These are phyloP conservation scores for Cladosporium sp. DNA, from an alignment of 2,329 filamentous ascomycete species.

Conservation along the genomic window DNA sequence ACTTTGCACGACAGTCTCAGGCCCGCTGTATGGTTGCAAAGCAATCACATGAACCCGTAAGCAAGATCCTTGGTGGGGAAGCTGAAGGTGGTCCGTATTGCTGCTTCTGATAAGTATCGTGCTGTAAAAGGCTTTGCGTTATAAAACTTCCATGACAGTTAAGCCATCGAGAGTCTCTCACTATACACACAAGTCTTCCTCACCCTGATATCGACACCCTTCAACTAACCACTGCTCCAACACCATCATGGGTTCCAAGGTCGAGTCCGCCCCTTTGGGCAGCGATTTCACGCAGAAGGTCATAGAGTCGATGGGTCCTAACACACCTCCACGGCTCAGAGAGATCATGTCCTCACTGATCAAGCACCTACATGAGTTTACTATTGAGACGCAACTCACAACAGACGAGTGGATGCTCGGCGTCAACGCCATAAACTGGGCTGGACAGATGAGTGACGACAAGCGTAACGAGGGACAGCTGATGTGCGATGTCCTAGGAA, in stretches of 20 bases:
- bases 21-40: not conserved
- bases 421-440: slow-evolving; percentile 61
- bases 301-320: slow-evolving; percentile 41
- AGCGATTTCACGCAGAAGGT: slow-evolving; percentile 41
- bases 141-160: not conserved
- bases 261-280: slow-evolving; percentile 24
- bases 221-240: not conserved
- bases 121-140: not conserved
- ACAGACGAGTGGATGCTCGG: slow-evolving; percentile 60
- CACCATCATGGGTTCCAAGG: slow-evolving; percentile 12
- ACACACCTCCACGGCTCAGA: slow-evolving; percentile 36
- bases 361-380: slow-evolving; percentile 61
- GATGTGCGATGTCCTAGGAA: slow-evolving; percentile 59
- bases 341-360: slow-evolving; percentile 54
- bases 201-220: not conserved
- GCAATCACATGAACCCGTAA: not conserved
- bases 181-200: not conserved
- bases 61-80: not conserved
- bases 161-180: not conserved
- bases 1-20: not conserved
- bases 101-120: not conserved
- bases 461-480: slow-evolving; percentile 66
- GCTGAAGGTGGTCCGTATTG: not conserved
- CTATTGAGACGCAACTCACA: slow-evolving; percentile 60
- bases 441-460: slow-evolving; percentile 63